phyloP scores from a whole-genome alignment of 305 asterid genomes.

The Striga hermonthica region DNA sequence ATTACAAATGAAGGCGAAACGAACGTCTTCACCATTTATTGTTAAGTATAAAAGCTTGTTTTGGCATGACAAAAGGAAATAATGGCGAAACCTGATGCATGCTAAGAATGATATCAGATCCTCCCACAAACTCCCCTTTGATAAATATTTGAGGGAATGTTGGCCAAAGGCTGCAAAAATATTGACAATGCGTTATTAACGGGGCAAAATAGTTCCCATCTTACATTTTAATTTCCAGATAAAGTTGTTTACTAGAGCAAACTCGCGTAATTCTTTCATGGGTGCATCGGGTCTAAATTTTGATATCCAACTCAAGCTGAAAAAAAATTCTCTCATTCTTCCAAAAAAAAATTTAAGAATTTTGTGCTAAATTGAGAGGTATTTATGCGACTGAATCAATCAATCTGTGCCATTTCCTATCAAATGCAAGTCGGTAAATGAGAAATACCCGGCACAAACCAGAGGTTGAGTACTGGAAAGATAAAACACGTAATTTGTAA shows the following conservation, averaged over 20 bases:
- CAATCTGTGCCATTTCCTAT: background rate
- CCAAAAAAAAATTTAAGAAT: background rate
- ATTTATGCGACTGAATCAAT: background rate
- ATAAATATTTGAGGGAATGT: conserved; percentile 96
- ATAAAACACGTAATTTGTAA: background rate
- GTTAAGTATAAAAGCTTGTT: background rate
- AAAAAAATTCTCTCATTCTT: background rate
- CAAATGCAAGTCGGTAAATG: conserved; percentile 4
- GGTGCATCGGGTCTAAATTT: background rate
- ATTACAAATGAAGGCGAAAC: conserved; percentile 12
- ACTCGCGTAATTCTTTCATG: background rate
- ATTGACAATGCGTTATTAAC: conserved; percentile 14
- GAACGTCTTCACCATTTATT: background rate
- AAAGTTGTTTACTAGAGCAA: background rate
- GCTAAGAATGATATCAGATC: conserved; percentile 91
- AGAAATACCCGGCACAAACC: background rate
- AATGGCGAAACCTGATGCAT: conserved; percentile 84
- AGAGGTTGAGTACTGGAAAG: background rate
- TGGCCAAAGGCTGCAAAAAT: conserved; percentile 86
- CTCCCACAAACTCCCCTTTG: conserved; percentile 90
- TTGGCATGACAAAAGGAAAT: background rate
- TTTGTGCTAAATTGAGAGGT: too few species aligned
- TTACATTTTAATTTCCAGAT: background rate
- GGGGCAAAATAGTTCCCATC: background rate
- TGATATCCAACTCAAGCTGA: background rate